A percentile compares a stretch with the other conserved stretches of the same genome.
phyloP scores from a whole-genome alignment of 1,284 basidiomycete genomes.

The Gymnopus androsaceus region DNA sequence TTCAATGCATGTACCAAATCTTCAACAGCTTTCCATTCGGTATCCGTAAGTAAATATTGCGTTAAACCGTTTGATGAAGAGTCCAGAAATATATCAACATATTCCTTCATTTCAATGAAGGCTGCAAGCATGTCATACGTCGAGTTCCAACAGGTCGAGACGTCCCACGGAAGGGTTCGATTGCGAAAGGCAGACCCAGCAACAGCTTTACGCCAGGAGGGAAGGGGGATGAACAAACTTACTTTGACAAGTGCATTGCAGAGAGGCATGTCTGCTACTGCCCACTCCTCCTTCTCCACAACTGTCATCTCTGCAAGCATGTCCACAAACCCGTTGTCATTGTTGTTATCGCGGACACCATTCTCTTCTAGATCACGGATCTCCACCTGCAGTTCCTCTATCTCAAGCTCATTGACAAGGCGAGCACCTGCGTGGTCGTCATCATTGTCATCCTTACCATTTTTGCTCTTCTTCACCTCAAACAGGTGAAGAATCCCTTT shows the following conservation, averaged over 20 bases:
- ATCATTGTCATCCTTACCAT: slow-evolving; percentile 1
- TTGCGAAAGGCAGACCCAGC: slow-evolving; percentile 19
- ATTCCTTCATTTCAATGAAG: slow-evolving; percentile 15
- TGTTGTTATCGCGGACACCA: background rate
- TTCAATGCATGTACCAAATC: slow-evolving; percentile 16
- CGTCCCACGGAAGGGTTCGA: slow-evolving; percentile 18
- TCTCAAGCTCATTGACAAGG: background rate
- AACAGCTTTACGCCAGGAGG: slow-evolving; percentile 28
- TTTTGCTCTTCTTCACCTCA: slow-evolving; percentile 20
- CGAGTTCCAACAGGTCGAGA: slow-evolving; percentile 26
- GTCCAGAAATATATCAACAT: slow-evolving; percentile 14
- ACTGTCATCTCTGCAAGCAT: slow-evolving; percentile 15
- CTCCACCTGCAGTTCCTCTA: slow-evolving; percentile 2
- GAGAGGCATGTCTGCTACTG: background rate
- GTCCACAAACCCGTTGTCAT: slow-evolving; percentile 19
- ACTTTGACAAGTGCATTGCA: background rate
- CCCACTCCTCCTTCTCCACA: slow-evolving; percentile 12
- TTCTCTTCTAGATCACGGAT: background rate
- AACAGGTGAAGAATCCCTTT: slow-evolving; percentile 31
- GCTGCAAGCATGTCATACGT: slow-evolving; percentile 19
- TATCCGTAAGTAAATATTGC: slow-evolving; percentile 15
- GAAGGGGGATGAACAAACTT: slow-evolving; percentile 27
- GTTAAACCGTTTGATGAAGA: slow-evolving; percentile 11
- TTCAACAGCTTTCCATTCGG: slow-evolving; percentile 22
- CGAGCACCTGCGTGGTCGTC: background rate